Base-by-base conservation (phyloP, 2,329 filamentous ascomycete species). In the Thelonectria olida region DNA sequence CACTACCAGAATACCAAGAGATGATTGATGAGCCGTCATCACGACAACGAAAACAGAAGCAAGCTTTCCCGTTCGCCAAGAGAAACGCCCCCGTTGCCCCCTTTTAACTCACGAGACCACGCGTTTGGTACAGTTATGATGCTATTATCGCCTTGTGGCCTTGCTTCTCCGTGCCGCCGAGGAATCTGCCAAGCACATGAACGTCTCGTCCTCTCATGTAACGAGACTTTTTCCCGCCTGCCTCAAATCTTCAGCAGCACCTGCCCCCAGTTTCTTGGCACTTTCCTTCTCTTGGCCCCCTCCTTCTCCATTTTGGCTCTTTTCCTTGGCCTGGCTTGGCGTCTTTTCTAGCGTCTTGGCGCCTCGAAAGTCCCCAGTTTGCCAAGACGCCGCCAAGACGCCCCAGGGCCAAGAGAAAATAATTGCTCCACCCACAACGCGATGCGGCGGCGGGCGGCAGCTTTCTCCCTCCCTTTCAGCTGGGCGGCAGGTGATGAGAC, bases 31-130 rank as follows among this genome's bases (percentile, higher is more conserved):
- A 12, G 48, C 27, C 4, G 4, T 13, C 28, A 15, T 31, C 17
- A 31, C 13, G 44, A 19, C 50, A 47, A 38, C 15, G 28, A 52
- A 47, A 39, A 34, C n/a, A 58, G 41, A 55, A 63, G 62, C 67
- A 67, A 72, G 70, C 69, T 70, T 71, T 72, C 67, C 67, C 5
- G 62, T 63, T 66, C 34, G 50, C 50, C 38, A 31, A 49, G 45
- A 49, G 34, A 41, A 17, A 20, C n/a, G n/a, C 17, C 27, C 27
- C 10, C 19, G 50, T n/a, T n/a, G 15, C 50, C 38, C 48, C 12
- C 25, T 36, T 41, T 25, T 19, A 15, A 22, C 39, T n/a, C 19
- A 22, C 20, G 39, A 42, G 39, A 42, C 10, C 7, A 42, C 9
- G 38, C 9, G 10, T 5, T 12, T 38, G 13, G 15, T 7, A 7